These are phyloP conservation scores for Collybiopsis luxurians DNA, from an alignment of 768 basidiomycete species.

Conservation along the genomic window DNA sequence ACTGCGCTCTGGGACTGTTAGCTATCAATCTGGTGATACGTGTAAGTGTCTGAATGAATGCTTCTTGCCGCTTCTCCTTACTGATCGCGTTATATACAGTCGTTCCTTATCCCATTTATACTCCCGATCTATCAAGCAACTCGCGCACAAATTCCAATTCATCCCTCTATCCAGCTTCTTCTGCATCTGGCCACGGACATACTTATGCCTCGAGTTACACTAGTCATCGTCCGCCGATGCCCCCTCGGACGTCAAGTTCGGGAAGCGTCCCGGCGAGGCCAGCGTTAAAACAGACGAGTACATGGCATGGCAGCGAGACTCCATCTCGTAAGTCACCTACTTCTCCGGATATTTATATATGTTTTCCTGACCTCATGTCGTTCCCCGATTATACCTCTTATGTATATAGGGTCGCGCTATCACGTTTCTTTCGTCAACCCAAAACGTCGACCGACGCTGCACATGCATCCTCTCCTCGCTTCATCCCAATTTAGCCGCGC, in stretches of 20 bases:
- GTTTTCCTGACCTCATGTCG: too few species aligned
- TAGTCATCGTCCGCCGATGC: conserved; percentile 23
- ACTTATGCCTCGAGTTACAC: conserved; percentile 21
- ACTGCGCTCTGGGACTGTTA: conserved; percentile 26
- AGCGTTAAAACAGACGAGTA: conserved; percentile 42
- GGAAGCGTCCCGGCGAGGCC: conserved; percentile 40
- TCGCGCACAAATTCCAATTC: conserved; percentile 11
- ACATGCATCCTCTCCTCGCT: conserved; percentile 66
- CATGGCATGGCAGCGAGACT: conserved; percentile 48
- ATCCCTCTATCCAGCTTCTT: conserved; percentile 9
- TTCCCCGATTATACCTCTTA: too few species aligned
- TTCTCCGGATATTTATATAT: too few species aligned
- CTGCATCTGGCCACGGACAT: conserved; percentile 15
- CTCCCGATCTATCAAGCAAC: conserved; percentile 15
- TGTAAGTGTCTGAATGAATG: neutral
- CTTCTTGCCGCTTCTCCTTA: neutral
- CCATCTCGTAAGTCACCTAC: conserved; percentile 9
- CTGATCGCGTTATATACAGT: neutral
- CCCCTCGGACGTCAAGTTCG: conserved; percentile 37
- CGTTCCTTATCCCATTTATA: conserved; percentile 25
- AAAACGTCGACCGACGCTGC: conserved; percentile 33
- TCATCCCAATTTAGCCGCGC: conserved; percentile 53
- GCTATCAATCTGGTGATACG: conserved; percentile 21
- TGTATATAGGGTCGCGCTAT: conserved; percentile 21
- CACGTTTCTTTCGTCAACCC: conserved; percentile 34